Evolutionary conservation across 495 filamentous ascomycete species (phyloP).

Genomic region (Aspergillus bertholletiae): DNA sequence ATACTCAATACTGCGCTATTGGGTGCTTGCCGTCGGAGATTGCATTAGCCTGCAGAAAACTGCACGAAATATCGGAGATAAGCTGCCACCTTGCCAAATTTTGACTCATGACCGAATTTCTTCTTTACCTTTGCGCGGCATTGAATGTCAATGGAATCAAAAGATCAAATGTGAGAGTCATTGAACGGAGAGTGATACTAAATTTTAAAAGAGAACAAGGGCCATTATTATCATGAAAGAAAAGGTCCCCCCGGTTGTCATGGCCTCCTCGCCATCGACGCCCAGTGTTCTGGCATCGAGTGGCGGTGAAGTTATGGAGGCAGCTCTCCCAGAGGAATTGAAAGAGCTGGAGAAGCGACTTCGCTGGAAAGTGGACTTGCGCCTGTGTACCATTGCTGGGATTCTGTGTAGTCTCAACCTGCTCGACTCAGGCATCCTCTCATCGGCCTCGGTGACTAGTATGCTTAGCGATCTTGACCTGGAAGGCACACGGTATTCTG

Average conservation of each 20-base stretch:
- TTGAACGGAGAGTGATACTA: no score
- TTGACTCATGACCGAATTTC: background rate
- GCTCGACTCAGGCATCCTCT: conserved; percentile 74
- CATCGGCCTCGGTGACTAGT: conserved; percentile 70
- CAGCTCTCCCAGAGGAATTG: conserved; percentile 12
- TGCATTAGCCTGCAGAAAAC: background rate
- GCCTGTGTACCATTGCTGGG: conserved; percentile 73
- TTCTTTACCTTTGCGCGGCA: background rate
- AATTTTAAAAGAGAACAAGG: background rate
- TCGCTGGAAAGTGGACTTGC: conserved; percentile 64
- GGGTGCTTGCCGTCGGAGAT: background rate
- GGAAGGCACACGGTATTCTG: conserved; percentile 62
- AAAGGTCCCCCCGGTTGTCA: background rate
- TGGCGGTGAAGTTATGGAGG: background rate
- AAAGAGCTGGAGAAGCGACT: conserved; percentile 36
- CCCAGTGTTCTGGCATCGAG: background rate
- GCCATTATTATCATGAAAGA: background rate
- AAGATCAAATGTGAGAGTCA: background rate
- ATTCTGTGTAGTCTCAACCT: conserved; percentile 71
- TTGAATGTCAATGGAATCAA: background rate
- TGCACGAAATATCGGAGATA: background rate
- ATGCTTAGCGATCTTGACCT: conserved; percentile 65
- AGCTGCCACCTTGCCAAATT: background rate
- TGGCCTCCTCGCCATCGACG: background rate
- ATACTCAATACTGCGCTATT: background rate